Evolutionary conservation across 1,139 yeast species (phyloP).

Genomic region (Debaryomyces psychrophilus): DNA sequence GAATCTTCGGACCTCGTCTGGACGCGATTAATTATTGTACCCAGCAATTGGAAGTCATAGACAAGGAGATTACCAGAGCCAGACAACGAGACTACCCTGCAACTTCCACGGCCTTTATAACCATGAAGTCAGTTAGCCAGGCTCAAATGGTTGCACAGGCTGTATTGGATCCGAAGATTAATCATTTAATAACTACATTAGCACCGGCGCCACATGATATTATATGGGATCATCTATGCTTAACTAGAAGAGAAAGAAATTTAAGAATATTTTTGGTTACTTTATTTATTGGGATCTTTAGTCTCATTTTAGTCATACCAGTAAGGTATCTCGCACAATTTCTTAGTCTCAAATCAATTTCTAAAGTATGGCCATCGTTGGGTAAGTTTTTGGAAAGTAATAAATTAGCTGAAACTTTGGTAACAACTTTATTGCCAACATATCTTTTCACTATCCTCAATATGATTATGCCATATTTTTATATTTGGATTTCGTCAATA

Average conservation of each 20-base stretch:
- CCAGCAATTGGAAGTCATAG: conserved; percentile 56
- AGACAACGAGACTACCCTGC: conserved; percentile 67
- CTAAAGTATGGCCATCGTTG: conserved; percentile 71
- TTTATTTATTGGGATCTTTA: conserved; percentile 60
- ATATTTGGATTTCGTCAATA: conserved; percentile 63
- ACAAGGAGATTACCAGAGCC: conserved; percentile 58
- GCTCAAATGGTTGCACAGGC: conserved; percentile 94
- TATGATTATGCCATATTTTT: conserved; percentile 72
- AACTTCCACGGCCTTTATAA: conserved; percentile 67
- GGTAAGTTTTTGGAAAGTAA: conserved; percentile 64
- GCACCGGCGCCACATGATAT: conserved; percentile 92
- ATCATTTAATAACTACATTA: conserved; percentile 67
- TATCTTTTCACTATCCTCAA: conserved; percentile 75
- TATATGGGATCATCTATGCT: conserved; percentile 73
- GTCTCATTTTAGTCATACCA: conserved; percentile 72
- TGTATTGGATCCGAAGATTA: conserved; percentile 76
- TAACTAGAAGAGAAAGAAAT: conserved; percentile 60
- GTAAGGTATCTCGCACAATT: conserved; percentile 74
- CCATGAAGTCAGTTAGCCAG: conserved; percentile 82
- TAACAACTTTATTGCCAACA: conserved; percentile 80
- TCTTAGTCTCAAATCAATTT: conserved; percentile 67
- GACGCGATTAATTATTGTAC: conserved; percentile 70
- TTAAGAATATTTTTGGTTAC: conserved; percentile 65
- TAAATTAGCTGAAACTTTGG: conserved; percentile 60
- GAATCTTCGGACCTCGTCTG: conserved; percentile 57